Percentiles rank a stretch among this genome's conserved stretches.
Evolutionary conservation across 352 stramenopile species (phyloP).

Genomic region (Blastocystis sp.): DNA sequence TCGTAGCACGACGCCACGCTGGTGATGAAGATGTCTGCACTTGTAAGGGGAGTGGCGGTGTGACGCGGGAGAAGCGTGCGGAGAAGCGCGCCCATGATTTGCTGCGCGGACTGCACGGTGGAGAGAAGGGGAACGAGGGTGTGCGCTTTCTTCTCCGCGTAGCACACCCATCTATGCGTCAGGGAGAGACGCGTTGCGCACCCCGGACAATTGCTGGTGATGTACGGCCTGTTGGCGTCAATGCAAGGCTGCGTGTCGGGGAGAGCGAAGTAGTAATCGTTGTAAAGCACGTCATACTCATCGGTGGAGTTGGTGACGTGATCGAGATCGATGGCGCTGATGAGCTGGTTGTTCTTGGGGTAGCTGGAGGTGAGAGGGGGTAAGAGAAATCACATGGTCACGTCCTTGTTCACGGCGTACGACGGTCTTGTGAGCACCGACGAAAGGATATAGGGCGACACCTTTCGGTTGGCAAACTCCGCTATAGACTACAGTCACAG

Average conservation of each 20-base stretch:
- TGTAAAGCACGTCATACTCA: background rate
- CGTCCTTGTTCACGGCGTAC: slow-evolving; percentile 26
- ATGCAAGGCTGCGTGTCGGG: background rate
- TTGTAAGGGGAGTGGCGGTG: background rate
- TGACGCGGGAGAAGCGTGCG: background rate
- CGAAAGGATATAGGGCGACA: background rate
- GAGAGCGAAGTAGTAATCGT: background rate
- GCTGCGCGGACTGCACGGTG: slow-evolving; percentile 5
- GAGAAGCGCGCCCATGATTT: slow-evolving; percentile 37
- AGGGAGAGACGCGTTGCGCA: background rate
- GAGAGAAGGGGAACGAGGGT: slow-evolving; percentile 32
- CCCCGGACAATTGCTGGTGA: slow-evolving; percentile 68
- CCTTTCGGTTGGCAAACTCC: slow-evolving; percentile 1
- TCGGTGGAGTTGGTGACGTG: background rate
- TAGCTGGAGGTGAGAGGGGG: background rate
- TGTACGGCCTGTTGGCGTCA: slow-evolving; percentile 21
- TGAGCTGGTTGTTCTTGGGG: slow-evolving; percentile 21
- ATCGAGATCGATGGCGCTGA: background rate
- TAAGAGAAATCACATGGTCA: background rate
- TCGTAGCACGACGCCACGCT: slow-evolving; percentile 65
- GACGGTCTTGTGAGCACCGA: slow-evolving; percentile 5
- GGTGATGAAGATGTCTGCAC: slow-evolving; percentile 32
- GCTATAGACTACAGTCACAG: background rate
- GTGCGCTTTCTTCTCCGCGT: slow-evolving; percentile 60
- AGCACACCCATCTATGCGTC: slow-evolving; percentile 20